Base-by-base conservation (phyloP, 495 filamentous ascomycete genomes). In the Parathielavia appendiculata region DNA sequence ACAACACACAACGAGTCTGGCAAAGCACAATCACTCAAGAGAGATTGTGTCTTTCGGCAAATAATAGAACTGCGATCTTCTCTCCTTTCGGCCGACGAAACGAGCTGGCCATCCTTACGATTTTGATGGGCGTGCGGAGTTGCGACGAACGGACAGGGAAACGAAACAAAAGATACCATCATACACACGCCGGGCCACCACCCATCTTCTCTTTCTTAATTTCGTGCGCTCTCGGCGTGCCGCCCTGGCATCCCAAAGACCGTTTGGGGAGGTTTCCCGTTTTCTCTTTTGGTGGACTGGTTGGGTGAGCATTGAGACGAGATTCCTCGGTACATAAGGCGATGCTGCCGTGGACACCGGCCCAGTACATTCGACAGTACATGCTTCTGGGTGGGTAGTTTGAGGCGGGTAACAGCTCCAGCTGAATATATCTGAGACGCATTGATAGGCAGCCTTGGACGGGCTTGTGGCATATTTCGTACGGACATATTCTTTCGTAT, bases 401-500 rank as follows among this genome's bases (percentile, higher is more conserved):
- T 20, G 45, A 38, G 36, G 51, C 45, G 51, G 22, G 13, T n/a
- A 32, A 30, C 47, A 53, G 40, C 54, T 26, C 3, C 39, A n/a
- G 19, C n/a, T 52, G 40, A 51, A 58, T 55, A 55, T 57, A 52
- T 59, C 48, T 55, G 26, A 44, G 54, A 44, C 38, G 36, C 41
- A 59, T 56, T 47, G 32, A 38, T 45, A 12, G 32, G 43, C 49
- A 64, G 57, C 47, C 51, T 51, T 55, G 60, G 59, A 55, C 34
- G 60, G 60, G 58, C 59, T 58, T 66, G 64, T 66, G 63, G 60
- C 56, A 60, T 51, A 57, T 54, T 55, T 63, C 60, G 60, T 63
- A 62, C 57, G 52, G 59, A 62, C 66, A 69, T 59, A 59, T 72
- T 69, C 64, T 30, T 6, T 71, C 65, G 66, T 72, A 72, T 72